These are phyloP conservation scores for Globisporangium irregulare DNA, from an alignment of 352 stramenopile genomes.

Conservation along the genomic window DNA sequence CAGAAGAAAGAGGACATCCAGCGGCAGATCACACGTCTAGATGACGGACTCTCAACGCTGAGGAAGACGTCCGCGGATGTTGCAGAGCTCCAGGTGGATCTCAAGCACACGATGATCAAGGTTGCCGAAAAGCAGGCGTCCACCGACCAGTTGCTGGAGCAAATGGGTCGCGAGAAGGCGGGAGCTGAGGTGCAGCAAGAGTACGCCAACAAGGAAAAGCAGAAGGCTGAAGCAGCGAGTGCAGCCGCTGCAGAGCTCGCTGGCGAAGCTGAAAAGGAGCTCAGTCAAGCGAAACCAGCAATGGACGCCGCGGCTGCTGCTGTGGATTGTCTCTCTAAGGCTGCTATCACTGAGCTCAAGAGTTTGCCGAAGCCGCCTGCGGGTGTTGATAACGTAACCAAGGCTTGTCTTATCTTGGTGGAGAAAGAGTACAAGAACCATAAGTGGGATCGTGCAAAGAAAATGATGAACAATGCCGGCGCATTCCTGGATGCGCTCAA, in stretches of 20 bases:
- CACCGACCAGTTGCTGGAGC: conserved; percentile 93
- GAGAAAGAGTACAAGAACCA: conserved; percentile 99
- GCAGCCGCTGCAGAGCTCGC: conserved; percentile 92
- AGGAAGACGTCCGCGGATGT: conserved; percentile 96
- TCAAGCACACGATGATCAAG: conserved; percentile 95
- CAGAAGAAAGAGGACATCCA: conserved; percentile 95
- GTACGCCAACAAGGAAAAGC: conserved; percentile 93
- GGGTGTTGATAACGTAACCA: conserved; percentile 96
- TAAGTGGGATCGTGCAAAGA: conserved; percentile 98
- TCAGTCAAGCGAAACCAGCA: conserved; percentile 94
- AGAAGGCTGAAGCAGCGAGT: conserved; percentile 91
- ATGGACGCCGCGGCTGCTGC: conserved; percentile 95
- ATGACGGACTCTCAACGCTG: conserved; percentile 95
- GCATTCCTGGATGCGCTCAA: conserved; percentile 93
- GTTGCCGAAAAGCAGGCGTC: conserved; percentile 96
- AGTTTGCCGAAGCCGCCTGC: conserved; percentile 93
- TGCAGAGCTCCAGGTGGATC: conserved; percentile 93
- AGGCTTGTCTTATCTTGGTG: conserved; percentile 95
- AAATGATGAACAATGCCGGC: conserved; percentile 99
- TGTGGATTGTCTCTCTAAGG: conserved; percentile 96
- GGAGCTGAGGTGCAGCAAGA: conserved; percentile 93
- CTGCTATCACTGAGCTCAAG: conserved; percentile 97
- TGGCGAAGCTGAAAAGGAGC: conserved; percentile 92
- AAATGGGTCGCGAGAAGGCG: conserved; percentile 93
- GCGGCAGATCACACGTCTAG: conserved; percentile 94